Evolutionary conservation across 805 yeast species (phyloP), one percentile per base, ranked within the genome.

Genomic region (Millerago galiae): DNA sequence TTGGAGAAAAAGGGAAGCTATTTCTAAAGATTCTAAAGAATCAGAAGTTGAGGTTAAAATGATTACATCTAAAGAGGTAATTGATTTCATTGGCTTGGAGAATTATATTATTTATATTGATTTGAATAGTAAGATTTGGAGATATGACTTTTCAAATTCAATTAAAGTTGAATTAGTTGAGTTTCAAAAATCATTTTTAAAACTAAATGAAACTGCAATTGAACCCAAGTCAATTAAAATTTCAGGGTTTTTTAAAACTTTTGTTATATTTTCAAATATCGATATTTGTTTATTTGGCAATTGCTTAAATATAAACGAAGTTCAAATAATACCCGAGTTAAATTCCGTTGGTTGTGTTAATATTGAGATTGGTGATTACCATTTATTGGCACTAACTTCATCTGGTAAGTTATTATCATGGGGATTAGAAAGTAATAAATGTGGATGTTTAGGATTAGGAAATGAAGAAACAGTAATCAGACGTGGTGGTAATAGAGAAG

Each of bases 381-480:
- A 85, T 55, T 67, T 58, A 26, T 52, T 84, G 36, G 91, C 86
- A 0, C 61, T 84, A n/a, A 66, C 79, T 3, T 65, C 66, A 35
- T 63, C 66, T 14, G 93, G 93, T 0, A 67, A 72, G 3, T 47
- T 82, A 14, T 68, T 69, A 45, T 63, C 80, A 5, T 83, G 90
- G 91, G 93, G 93, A 0, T 41, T 68, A 12, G 91, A 84, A 53
- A 69, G 80, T 8, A 63, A 65, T 29, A 45, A 54, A 4, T 79
- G 86, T 56, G 93, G 93, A 8, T 79, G 86, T 52, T 56, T 84
- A n/a, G 93, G 93, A 0, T 51, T 83, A 4, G 91, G 85, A 2
- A 41, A 51, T 6, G 50, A 60, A 2, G 51, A 49, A 9, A 44
- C 52, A 3, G 53, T 51, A 18, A 42, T 51, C 17, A 63, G 63